These are phyloP conservation scores for Pythium pyrilobum DNA, from an alignment of 352 stramenopile genomes.

Conservation along the genomic window DNA sequence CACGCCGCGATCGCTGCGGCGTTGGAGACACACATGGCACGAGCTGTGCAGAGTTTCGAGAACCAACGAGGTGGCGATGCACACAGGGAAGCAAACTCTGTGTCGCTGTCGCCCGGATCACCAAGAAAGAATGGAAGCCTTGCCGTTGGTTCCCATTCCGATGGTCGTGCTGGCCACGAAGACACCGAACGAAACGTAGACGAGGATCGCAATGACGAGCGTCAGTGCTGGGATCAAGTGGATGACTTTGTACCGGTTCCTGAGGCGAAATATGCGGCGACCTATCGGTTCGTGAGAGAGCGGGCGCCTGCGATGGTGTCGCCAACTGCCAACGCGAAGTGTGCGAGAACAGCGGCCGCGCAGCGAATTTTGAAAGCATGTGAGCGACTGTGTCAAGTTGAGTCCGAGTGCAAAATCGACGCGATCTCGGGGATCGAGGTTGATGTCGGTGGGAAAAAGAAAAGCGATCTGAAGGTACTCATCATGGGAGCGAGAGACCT, in stretches of 20 bases:
- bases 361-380: constrained; percentile 56
- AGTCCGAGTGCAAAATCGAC: constrained; percentile 43
- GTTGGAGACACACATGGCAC: constrained; percentile 46
- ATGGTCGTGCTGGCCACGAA: too few species aligned
- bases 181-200: not conserved
- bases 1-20: constrained; percentile 45
- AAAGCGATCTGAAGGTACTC: constrained; percentile 47
- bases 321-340: constrained; percentile 12
- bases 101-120: too few species aligned
- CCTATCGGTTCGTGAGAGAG: constrained; percentile 40
- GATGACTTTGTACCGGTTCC: constrained; percentile 44
- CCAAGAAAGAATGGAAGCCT: too few species aligned
- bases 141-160: too few species aligned
- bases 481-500: constrained; percentile 49
- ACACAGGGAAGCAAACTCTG: constrained; percentile 5
- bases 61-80: constrained; percentile 13
- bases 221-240: constrained; percentile 34
- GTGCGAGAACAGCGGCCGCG: constrained; percentile 19
- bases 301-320: constrained; percentile 4
- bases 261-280: constrained; percentile 33
- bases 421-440: constrained; percentile 55
- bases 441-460: constrained; percentile 42
- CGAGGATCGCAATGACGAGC: constrained; percentile 21
- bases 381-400: constrained; percentile 40
- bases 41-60: constrained; percentile 23